These are phyloP conservation scores for Zanthoxylum bungeanum DNA, from an alignment of 345 rosid genomes.

Conservation along the genomic window DNA sequence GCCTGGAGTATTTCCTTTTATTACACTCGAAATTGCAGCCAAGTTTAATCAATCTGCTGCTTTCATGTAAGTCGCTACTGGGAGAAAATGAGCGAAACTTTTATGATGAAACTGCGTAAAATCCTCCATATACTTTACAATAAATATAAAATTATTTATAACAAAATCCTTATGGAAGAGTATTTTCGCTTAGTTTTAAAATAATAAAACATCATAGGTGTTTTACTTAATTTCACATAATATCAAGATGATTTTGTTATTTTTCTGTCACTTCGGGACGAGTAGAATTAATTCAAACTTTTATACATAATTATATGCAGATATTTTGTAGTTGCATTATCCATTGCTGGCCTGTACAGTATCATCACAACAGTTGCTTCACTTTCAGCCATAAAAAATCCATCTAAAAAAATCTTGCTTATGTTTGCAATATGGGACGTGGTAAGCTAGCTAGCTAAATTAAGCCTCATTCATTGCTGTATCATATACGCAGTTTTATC, in stretches of 20 bases:
- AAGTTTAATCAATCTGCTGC: constrained; percentile 72
- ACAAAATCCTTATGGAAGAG: too few species aligned
- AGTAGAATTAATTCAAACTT: too few species aligned
- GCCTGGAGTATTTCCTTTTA: constrained; percentile 13
- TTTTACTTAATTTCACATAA: too few species aligned
- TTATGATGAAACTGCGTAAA: too few species aligned
- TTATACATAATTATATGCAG: constrained; percentile 30
- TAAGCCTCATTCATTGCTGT: not conserved
- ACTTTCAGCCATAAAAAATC: constrained; percentile 37
- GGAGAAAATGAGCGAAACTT: too few species aligned
- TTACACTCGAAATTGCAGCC: constrained; percentile 25
- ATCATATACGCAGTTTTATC: too few species aligned
- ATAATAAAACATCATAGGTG: too few species aligned
- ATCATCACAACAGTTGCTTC: constrained; percentile 51
- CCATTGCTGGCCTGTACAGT: constrained; percentile 56
- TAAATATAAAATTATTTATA: too few species aligned
- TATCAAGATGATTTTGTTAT: too few species aligned
- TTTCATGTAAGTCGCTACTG: constrained; percentile 61
- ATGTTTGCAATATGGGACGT: constrained; percentile 42
- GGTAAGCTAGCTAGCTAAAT: constrained; percentile 30
- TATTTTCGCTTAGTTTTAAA: too few species aligned
- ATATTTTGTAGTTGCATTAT: constrained; percentile 58
- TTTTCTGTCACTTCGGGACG: too few species aligned
- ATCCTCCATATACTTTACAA: too few species aligned
- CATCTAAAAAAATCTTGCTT: constrained; percentile 32